Evolutionary conservation across 306 rosid genomes (phyloP).

Genomic region (Luffa aegyptiaca): DNA sequence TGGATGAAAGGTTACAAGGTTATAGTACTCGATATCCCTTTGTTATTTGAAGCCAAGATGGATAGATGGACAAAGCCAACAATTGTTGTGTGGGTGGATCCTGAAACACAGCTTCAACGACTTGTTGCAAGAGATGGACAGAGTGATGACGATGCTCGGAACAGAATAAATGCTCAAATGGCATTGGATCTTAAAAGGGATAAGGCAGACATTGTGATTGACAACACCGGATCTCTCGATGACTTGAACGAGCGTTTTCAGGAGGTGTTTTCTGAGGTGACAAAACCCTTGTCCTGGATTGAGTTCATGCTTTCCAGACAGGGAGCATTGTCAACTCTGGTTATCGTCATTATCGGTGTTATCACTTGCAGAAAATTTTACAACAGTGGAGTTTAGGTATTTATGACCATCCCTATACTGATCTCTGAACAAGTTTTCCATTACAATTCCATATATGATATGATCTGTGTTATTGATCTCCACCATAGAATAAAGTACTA

Average conservation of each 20-base stretch:
- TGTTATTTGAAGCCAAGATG: slow-evolving; percentile 77
- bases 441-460: background rate
- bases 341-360: slow-evolving; percentile 33
- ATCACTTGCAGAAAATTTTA: slow-evolving; percentile 29
- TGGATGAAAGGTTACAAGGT: slow-evolving; percentile 74
- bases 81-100: slow-evolving; percentile 80
- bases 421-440: background rate
- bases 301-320: slow-evolving; percentile 63
- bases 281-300: slow-evolving; percentile 60
- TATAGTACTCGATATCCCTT: slow-evolving; percentile 75
- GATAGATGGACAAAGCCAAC: slow-evolving; percentile 77
- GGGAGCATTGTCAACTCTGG: slow-evolving; percentile 40
- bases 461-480: background rate
- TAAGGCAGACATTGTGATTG: slow-evolving; percentile 61
- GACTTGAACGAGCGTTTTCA: slow-evolving; percentile 50
- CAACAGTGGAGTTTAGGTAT: background rate
- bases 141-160: slow-evolving; percentile 48
- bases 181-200: slow-evolving; percentile 46
- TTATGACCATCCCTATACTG: background rate
- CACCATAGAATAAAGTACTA: background rate
- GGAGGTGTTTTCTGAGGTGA: slow-evolving; percentile 41
- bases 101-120: slow-evolving; percentile 57
- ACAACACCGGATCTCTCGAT: slow-evolving; percentile 63
- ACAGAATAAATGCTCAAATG: slow-evolving; percentile 71
- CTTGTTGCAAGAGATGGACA: slow-evolving; percentile 55